Evolutionary conservation across 2,329 filamentous ascomycete genomes (phyloP).

Genomic region (Thermoascus crustaceus): DNA sequence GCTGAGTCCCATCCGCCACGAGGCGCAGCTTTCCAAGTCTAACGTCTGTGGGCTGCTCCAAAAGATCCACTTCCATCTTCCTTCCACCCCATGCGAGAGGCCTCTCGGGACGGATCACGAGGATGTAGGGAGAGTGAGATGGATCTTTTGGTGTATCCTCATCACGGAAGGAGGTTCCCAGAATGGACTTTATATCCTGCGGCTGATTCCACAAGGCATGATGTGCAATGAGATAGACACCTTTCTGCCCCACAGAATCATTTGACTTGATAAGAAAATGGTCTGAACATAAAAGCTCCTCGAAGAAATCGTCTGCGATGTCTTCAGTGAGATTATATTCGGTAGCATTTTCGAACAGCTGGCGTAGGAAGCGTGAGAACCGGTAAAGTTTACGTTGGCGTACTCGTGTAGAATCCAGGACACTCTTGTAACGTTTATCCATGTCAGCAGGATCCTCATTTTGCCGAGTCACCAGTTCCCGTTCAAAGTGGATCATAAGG

Average conservation of each 20-base stretch:
- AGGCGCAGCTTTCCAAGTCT: slow-evolving; percentile 79
- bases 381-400: slow-evolving; percentile 93
- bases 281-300: slow-evolving; percentile 69
- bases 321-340: slow-evolving; percentile 78
- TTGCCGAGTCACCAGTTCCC: slow-evolving; percentile 73
- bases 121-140: slow-evolving; percentile 66
- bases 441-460: slow-evolving; percentile 80
- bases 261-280: slow-evolving; percentile 76
- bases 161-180: slow-evolving; percentile 68
- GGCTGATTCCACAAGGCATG: slow-evolving; percentile 65
- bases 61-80: slow-evolving; percentile 60
- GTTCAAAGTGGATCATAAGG: slow-evolving; percentile 83
- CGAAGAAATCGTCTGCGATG: slow-evolving; percentile 66
- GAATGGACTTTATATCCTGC: slow-evolving; percentile 75
- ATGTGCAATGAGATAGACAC: slow-evolving; percentile 77
- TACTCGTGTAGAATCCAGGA: slow-evolving; percentile 90
- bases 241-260: slow-evolving; percentile 60
- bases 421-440: slow-evolving; percentile 95
- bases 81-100: slow-evolving; percentile 74
- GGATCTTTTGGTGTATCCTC: slow-evolving; percentile 63
- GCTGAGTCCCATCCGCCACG: slow-evolving; percentile 78
- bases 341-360: slow-evolving; percentile 92
- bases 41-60: slow-evolving; percentile 73
- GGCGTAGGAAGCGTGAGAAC: slow-evolving; percentile 81
- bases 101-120: slow-evolving; percentile 76